Evolutionary conservation across 768 basidiomycete genomes (phyloP), one percentile per base, ranked within the genome.

Genomic region (Gautieria morchelliformis): DNA sequence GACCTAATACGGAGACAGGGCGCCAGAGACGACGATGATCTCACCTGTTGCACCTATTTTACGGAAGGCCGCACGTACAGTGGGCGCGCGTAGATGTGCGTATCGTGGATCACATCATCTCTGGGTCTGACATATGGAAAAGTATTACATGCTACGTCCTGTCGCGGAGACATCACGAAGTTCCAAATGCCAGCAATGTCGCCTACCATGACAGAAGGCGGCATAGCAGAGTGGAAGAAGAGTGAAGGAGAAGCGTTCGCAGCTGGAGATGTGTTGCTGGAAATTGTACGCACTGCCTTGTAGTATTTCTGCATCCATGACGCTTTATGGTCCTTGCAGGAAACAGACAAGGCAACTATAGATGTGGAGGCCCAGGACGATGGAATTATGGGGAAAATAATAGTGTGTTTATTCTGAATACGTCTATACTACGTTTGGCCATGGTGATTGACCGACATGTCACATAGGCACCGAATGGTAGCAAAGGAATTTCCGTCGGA

Each of bases 261-360:
- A 17, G 82, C 85, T 7, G 95, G 96, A 24, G 96, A 99, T 66
- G 93, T 99, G 61, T 74, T 99, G 59, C 84, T 98, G 48, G 95
- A 98, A 73, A 94, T 99, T 65, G 93, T 94, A 62, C 66, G 84
- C 74, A 42, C 56, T 44, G n/a, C 59, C 35, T 10, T 46, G 54
- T 37, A n/a, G 9, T 20, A 47, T 48, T 37, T 24, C 53, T 51
- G 52, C 42, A 37, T 51, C 52, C 59, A 51, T 49, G 41, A 9
- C 2, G 14, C 58, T 58, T 58, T 58, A 54, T 60, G 44, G 19
- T 59, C 48, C 14, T 63, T 56, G 61, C 58, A 95, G 93, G 96
- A 99, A 86, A 99, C 96, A 54, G 96, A 99, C 85, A 99, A 99
- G 80, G 95, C 96, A 20, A 94, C 93, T 49, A 98, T 99, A 72